phyloP scores from a whole-genome alignment of 2,329 filamentous ascomycete genomes.

The Capronia americana region DNA sequence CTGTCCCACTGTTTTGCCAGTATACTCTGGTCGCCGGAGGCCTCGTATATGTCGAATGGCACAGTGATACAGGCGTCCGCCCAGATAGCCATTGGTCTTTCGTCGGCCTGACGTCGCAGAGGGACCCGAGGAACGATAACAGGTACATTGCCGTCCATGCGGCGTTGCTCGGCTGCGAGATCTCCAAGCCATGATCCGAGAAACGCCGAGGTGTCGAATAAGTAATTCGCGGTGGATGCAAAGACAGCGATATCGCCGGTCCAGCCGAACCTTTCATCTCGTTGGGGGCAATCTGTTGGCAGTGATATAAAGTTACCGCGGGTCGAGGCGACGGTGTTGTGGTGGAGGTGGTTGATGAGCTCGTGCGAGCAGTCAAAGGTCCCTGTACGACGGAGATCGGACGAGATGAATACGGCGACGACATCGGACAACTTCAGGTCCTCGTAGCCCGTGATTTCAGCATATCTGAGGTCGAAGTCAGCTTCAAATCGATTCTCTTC shows the following conservation, averaged over 20 bases:
- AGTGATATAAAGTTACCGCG: slow-evolving; percentile 64
- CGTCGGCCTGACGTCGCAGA: background rate
- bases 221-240: slow-evolving; percentile 57
- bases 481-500: too few species aligned
- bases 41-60: slow-evolving; percentile 47
- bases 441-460: too few species aligned
- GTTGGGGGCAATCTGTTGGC: slow-evolving; percentile 65
- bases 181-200: slow-evolving; percentile 59
- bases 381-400: background rate
- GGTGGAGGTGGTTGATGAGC: slow-evolving; percentile 49
- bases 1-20: slow-evolving; percentile 47
- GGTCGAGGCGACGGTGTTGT: slow-evolving; percentile 64
- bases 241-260: slow-evolving; percentile 61
- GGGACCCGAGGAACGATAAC: background rate
- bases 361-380: background rate
- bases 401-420: background rate
- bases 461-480: too few species aligned
- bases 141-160: background rate
- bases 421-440: background rate
- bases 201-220: slow-evolving; percentile 61
- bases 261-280: slow-evolving; percentile 63
- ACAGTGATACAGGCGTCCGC: slow-evolving; percentile 48
- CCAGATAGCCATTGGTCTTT: slow-evolving; percentile 46
- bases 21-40: slow-evolving; percentile 46
- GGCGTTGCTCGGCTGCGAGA: slow-evolving; percentile 37